A percentile compares a stretch with the other conserved stretches of the same genome.
Conservation (phyloP, 164 flowering plant species). For the Pachysandra terminalis region DNA sequence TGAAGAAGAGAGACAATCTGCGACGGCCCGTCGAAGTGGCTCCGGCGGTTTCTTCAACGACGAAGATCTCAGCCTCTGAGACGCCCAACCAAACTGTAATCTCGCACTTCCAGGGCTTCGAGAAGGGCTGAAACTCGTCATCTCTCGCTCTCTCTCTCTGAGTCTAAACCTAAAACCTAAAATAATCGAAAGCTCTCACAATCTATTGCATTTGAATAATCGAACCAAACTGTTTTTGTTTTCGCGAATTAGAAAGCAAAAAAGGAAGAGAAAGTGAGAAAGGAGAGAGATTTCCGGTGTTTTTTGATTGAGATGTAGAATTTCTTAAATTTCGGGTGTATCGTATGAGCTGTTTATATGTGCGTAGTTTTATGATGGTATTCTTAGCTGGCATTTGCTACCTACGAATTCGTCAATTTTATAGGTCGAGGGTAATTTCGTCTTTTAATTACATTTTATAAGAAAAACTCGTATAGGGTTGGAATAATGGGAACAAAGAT, state of each 20-base stretch:
- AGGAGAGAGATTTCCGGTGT: background rate
- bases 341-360: background rate
- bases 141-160: conserved; percentile 11
- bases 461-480: no score
- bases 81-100: conserved; percentile 42
- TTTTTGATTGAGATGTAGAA: background rate
- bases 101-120: conserved; percentile 34
- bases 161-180: background rate
- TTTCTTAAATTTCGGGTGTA: background rate
- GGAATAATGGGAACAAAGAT: no score
- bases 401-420: background rate
- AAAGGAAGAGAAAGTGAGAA: background rate
- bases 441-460: no score
- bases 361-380: background rate
- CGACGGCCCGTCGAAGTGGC: conserved; percentile 91
- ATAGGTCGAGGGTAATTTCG: background rate
- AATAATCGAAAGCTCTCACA: background rate
- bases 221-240: background rate
- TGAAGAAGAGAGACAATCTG: conserved; percentile 81
- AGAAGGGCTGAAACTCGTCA: conserved; percentile 42
- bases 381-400: background rate
- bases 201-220: conserved; percentile 6
- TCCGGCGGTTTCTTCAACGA: conserved; percentile 83
- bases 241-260: background rate
- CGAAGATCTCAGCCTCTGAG: conserved; percentile 72